Percentiles rank a stretch among this genome's conserved stretches.
phyloP scores from a whole-genome alignment of 2,329 filamentous ascomycete genomes.

The Penicillium sp. region DNA sequence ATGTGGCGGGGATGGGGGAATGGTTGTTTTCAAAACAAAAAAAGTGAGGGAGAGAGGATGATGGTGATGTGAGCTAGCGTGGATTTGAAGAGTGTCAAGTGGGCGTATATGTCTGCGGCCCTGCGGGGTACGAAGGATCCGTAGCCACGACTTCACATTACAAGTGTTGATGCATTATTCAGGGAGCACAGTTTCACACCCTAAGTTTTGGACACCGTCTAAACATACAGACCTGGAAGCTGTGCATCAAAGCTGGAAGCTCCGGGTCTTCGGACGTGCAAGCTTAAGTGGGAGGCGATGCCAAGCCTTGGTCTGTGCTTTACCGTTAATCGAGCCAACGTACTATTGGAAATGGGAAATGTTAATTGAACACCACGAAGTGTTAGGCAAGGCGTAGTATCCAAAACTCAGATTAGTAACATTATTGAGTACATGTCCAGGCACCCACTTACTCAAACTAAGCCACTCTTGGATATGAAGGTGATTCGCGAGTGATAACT shows the following conservation, averaged over 20 bases:
- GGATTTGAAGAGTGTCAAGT: not conserved
- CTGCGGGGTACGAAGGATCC: not conserved
- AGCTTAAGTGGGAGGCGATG: slow-evolving; percentile 28
- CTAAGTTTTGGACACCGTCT: not conserved
- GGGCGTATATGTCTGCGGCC: not conserved
- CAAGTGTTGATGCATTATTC: not conserved
- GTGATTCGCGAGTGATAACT: too few relatives aligned
- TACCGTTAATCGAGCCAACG: not conserved
- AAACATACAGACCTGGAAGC: not conserved
- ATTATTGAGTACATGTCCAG: too few relatives aligned
- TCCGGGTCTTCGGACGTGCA: not conserved
- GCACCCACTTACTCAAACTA: too few relatives aligned
- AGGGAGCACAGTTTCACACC: not conserved
- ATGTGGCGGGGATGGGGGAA: not conserved
- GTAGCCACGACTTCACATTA: not conserved
- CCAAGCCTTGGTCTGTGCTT: slow-evolving; percentile 36
- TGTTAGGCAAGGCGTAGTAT: too few relatives aligned
- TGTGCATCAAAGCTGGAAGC: not conserved
- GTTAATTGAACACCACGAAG: too few relatives aligned
- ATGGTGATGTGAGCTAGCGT: not conserved
- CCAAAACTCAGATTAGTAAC: too few relatives aligned
- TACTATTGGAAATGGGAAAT: too few relatives aligned
- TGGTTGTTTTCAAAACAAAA: not conserved
- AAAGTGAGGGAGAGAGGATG: not conserved
- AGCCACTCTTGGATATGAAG: too few relatives aligned